Conservation (phyloP, 345 rosid species). For the Syzygium aromaticum region DNA sequence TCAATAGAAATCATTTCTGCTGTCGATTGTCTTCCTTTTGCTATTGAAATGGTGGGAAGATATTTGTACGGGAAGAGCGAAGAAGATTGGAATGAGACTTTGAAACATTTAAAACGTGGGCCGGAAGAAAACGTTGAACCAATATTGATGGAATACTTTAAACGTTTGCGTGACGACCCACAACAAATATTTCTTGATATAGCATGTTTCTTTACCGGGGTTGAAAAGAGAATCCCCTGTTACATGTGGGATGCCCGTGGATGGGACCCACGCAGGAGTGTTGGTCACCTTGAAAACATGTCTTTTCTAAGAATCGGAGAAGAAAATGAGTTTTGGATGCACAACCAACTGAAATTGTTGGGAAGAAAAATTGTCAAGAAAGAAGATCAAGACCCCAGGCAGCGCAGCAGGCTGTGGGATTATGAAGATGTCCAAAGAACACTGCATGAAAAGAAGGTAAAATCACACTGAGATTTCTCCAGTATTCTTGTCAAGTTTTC, state of each 20-base stretch:
- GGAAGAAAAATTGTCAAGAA: not conserved
- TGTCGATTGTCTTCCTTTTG: accelerated
- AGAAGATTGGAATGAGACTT: accelerated
- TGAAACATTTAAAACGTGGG: accelerated
- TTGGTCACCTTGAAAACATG: accelerated
- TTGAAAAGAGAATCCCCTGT: not conserved
- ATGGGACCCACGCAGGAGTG: not conserved
- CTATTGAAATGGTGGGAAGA: not conserved
- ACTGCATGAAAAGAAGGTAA: accelerated
- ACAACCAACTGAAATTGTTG: accelerated
- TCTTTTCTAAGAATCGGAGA: not conserved
- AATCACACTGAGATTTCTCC: not conserved
- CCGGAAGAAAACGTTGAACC: not conserved
- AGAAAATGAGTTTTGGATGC: not conserved
- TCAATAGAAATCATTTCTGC: not conserved
- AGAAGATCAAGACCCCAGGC: accelerated
- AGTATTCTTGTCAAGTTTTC: not conserved
- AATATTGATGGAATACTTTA: accelerated
- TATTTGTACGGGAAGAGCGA: not conserved
- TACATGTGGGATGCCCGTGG: not conserved
- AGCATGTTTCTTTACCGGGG: not conserved
- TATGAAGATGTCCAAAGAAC: accelerated
- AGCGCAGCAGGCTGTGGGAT: not conserved
- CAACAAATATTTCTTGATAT: not conserved
- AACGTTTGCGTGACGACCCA: accelerated